phyloP scores from a whole-genome alignment of 2,329 filamentous ascomycete genomes.

The Gnomoniopsis smithogilvyi region DNA sequence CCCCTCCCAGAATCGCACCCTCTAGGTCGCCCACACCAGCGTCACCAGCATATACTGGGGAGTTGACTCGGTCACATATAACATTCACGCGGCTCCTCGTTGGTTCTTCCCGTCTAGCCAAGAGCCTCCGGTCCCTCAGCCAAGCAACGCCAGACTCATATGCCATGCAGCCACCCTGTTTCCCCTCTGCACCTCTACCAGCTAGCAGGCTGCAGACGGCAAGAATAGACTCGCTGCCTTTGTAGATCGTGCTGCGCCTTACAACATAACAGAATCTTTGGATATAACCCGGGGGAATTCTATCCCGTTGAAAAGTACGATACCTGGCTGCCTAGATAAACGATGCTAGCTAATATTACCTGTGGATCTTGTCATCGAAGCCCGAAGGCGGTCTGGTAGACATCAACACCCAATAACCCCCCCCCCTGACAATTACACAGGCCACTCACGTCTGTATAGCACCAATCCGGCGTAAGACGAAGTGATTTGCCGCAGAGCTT shows the following conservation, averaged over 20 bases:
- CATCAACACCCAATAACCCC: neutral
- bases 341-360: neutral
- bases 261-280: too few relatives aligned
- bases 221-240: too few relatives aligned
- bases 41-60: too few relatives aligned
- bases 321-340: neutral
- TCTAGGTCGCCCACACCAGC: neutral
- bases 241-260: too few relatives aligned
- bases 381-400: neutral
- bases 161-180: neutral
- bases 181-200: neutral
- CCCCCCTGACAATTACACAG: neutral
- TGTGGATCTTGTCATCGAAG: neutral
- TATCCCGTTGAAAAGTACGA: neutral
- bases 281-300: too few relatives aligned
- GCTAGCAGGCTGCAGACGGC: neutral
- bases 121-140: slow-evolving; percentile 9
- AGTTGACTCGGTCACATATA: neutral
- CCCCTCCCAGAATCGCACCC: slow-evolving; percentile 5
- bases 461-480: neutral
- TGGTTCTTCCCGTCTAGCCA: slow-evolving; percentile 11
- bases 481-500: neutral
- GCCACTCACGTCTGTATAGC: neutral
- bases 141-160: neutral
- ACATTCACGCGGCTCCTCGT: neutral